Percentiles rank a stretch among this genome's conserved stretches.
phyloP scores from a whole-genome alignment of 2,329 filamentous ascomycete species.

The Cercospora nicotianae region DNA sequence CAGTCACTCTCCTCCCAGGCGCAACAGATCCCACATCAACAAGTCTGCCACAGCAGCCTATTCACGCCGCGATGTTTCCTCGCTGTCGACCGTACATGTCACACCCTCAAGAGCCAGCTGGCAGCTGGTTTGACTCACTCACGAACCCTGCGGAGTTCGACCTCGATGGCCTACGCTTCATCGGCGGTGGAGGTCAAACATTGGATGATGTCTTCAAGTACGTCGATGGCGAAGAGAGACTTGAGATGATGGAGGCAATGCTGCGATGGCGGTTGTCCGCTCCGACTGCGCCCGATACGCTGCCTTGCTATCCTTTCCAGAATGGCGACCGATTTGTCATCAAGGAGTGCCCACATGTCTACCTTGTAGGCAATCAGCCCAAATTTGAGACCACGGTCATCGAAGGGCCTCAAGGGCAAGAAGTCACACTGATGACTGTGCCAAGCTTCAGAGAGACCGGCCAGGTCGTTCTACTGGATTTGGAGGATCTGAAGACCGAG shows the following conservation, averaged over 20 bases:
- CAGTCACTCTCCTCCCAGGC: conserved; percentile 85
- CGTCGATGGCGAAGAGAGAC: conserved; percentile 66
- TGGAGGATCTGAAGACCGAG: conserved; percentile 79
- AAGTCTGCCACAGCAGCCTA: conserved; percentile 86
- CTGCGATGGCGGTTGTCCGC: conserved; percentile 88
- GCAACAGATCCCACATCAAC: conserved; percentile 83
- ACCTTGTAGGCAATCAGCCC: conserved; percentile 67
- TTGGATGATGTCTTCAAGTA: conserved; percentile 94
- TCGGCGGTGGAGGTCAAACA: conserved; percentile 88
- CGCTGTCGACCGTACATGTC: conserved; percentile 66
- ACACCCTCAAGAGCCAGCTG: conserved; percentile 36
- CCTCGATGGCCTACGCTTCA: conserved; percentile 82
- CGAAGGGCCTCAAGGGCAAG: conserved; percentile 58
- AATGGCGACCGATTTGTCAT: conserved; percentile 90
- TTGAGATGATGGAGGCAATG: conserved; percentile 93
- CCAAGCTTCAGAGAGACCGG: conserved; percentile 78
- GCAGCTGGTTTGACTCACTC: conserved; percentile 79
- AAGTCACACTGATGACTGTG: conserved; percentile 75
- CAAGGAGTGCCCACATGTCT: conserved; percentile 81
- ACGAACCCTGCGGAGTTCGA: conserved; percentile 95
- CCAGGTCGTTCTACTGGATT: conserved; percentile 79
- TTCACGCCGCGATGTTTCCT: conserved; percentile 90
- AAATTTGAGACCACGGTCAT: conserved; percentile 62
- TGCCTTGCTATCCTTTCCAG: conserved; percentile 97
- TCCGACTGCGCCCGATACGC: conserved; percentile 90